phyloP scores from a whole-genome alignment of 2,329 filamentous ascomycete species.

The Chalara sp. region DNA sequence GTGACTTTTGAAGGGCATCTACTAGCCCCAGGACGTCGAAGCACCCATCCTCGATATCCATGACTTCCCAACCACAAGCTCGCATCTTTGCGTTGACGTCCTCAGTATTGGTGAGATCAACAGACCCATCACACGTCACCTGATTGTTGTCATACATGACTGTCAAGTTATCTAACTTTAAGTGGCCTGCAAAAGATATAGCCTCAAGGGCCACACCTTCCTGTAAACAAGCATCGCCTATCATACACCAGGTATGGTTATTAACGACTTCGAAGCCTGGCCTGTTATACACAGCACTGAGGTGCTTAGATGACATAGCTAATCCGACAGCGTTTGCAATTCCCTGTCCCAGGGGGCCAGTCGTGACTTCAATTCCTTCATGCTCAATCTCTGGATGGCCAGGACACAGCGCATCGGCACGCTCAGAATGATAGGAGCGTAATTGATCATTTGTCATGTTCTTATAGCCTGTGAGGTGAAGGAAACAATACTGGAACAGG shows the following conservation, averaged over 20 bases:
- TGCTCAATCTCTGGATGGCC: slow-evolving; percentile 44
- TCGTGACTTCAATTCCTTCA: slow-evolving; percentile 44
- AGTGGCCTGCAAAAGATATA: slow-evolving; percentile 40
- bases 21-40: slow-evolving; percentile 37
- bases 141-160: slow-evolving; percentile 47
- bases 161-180: slow-evolving; percentile 39
- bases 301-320: slow-evolving; percentile 41
- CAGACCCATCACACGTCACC: slow-evolving; percentile 41
- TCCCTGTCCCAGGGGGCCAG: slow-evolving; percentile 43
- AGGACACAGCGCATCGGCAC: slow-evolving; percentile 30
- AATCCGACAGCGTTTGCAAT: slow-evolving; percentile 44
- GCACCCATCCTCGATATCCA: slow-evolving; percentile 39
- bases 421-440: slow-evolving; percentile 37
- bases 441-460: slow-evolving; percentile 41
- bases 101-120: slow-evolving; percentile 39
- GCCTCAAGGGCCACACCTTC: slow-evolving; percentile 44
- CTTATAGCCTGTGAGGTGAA: slow-evolving; percentile 39
- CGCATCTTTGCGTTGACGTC: slow-evolving; percentile 43
- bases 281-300: slow-evolving; percentile 39
- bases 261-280: slow-evolving; percentile 35
- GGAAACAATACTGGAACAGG: slow-evolving; percentile 37
- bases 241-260: slow-evolving; percentile 42
- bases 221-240: slow-evolving; percentile 42
- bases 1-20: slow-evolving; percentile 33
- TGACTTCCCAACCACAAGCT: slow-evolving; percentile 40